Evolutionary conservation across 2,329 filamentous ascomycete species (phyloP), one percentile per base, ranked within the genome.

Genomic region (Knoxdaviesia proteae): DNA sequence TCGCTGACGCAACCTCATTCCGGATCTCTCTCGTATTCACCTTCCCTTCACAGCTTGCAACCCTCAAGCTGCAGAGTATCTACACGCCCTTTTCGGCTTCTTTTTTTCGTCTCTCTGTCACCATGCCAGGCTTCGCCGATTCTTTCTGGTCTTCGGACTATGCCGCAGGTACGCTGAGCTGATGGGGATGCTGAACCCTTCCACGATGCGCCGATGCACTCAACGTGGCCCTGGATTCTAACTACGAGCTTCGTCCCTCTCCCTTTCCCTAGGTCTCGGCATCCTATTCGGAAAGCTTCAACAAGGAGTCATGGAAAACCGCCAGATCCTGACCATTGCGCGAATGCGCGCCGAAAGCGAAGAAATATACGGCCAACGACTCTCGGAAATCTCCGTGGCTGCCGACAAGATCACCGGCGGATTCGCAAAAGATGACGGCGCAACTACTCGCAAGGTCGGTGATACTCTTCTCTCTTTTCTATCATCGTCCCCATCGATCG

Each of bases 131-230:
- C 54, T 96, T 98, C 63, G 78, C 86, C 52, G 84, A 88, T 64
- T 94, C 87, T 41, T 96, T 98, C 65, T 98, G 90, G 90, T 94
- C 90, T 48, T 75, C 76, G 58, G 90, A 98, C 71, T 96, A 96
- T 69, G 88, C 88, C 58, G 86, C 83, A 68, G 87, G 81, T 82
- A 64, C 58, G 71, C 55, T 20, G 20, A 20, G 20, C 20, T 20
- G 20, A 20, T 20, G 20, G 20, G 20, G 2, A 20, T 20, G 20
- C n/a, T 29, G 36, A 41, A 5, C 31, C 32, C 35, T 39, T n/a
- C 10, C 30, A 11, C 34, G 36, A 32, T 32, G 20, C 2, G 4
- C 34, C 34, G 10, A 8, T 37, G 34, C 38, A 20, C 30, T 8
- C 41, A 6, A 36, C 10, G 8, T 39, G 39, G 32, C 8, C 20